A percentile compares a stretch with the other conserved stretches of the same genome.
These are phyloP conservation scores for Fusarium hainanense DNA, from an alignment of 2,329 filamentous ascomycete species.

Conservation along the genomic window DNA sequence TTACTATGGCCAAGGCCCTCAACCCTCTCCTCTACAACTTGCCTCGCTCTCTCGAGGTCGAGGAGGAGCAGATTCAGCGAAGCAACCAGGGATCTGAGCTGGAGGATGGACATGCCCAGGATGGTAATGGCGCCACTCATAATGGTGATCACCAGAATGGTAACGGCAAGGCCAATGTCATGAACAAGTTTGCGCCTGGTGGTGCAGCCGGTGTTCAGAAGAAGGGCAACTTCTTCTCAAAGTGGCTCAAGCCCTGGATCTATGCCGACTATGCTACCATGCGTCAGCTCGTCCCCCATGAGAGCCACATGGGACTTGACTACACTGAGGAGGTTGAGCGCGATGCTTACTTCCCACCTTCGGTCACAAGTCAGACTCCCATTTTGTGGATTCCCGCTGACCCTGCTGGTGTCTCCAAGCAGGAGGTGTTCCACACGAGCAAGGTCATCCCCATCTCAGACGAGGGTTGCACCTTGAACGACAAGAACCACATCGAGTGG, in stretches of 20 bases:
- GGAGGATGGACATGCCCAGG: constrained; percentile 35
- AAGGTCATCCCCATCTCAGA: constrained; percentile 78
- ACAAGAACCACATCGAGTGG: constrained; percentile 65
- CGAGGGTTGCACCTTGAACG: constrained; percentile 75
- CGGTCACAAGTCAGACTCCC: constrained; percentile 69
- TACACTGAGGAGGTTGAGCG: constrained; percentile 72
- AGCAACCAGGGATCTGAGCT: constrained; percentile 45
- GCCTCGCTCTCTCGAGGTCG: constrained; percentile 68
- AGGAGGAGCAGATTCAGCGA: constrained; percentile 54
- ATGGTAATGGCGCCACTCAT: constrained; percentile 20
- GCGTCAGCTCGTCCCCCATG: constrained; percentile 75
- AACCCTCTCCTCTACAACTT: constrained; percentile 77
- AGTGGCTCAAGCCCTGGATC: constrained; percentile 80
- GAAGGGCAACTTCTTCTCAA: constrained; percentile 64
- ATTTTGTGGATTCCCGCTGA: constrained; percentile 83
- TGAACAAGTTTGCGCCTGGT: constrained; percentile 39
- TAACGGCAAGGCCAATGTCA: constrained; percentile 33
- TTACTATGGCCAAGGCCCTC: constrained; percentile 76
- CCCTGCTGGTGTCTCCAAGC: constrained; percentile 72
- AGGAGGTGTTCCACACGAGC: constrained; percentile 75
- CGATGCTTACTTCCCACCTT: constrained; percentile 78
- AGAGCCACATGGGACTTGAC: constrained; percentile 57
- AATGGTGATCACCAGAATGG: constrained; percentile 13
- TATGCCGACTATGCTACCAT: constrained; percentile 78
- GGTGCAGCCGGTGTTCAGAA: constrained; percentile 48